phyloP scores from a whole-genome alignment of 805 yeast genomes.

The Lipomyces oligophaga region DNA sequence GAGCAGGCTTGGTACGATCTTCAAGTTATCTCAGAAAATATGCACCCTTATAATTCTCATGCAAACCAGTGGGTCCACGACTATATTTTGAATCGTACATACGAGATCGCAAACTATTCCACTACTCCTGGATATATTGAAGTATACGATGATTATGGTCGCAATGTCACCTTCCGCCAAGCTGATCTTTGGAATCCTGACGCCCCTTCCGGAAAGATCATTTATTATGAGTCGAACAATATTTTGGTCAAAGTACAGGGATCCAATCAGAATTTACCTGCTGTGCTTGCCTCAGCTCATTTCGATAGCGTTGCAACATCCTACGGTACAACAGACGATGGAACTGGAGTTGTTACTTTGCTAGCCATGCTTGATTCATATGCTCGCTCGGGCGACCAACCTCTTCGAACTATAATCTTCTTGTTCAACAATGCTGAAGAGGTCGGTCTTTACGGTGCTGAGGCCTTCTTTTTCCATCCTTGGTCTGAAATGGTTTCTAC shows the following conservation, averaged over 20 bases:
- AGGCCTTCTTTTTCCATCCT: constrained; percentile 66
- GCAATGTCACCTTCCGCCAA: constrained; percentile 48
- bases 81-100: constrained; percentile 50
- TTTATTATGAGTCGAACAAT: constrained; percentile 81
- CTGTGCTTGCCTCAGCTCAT: constrained; percentile 76
- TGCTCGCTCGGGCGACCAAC: constrained; percentile 38
- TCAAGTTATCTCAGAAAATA: constrained; percentile 59
- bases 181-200: constrained; percentile 39
- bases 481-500: constrained; percentile 61
- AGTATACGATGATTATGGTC: constrained; percentile 43
- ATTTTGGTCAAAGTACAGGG: constrained; percentile 75
- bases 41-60: constrained; percentile 76
- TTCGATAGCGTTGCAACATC: constrained; percentile 73
- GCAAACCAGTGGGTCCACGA: constrained; percentile 76
- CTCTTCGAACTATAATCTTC: constrained; percentile 69
- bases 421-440: constrained; percentile 91
- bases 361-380: constrained; percentile 61
- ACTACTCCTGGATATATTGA: constrained; percentile 36
- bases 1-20: constrained; percentile 62
- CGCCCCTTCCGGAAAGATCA: constrained; percentile 46
- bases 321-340: constrained; percentile 88
- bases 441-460: constrained; percentile 82
- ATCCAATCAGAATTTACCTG: constrained; percentile 52
- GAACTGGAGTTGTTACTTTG: constrained; percentile 80
- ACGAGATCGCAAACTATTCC: constrained; percentile 36